phyloP scores from a whole-genome alignment of 2,329 filamentous ascomycete species.

The Pseudogymnoascus sp. region DNA sequence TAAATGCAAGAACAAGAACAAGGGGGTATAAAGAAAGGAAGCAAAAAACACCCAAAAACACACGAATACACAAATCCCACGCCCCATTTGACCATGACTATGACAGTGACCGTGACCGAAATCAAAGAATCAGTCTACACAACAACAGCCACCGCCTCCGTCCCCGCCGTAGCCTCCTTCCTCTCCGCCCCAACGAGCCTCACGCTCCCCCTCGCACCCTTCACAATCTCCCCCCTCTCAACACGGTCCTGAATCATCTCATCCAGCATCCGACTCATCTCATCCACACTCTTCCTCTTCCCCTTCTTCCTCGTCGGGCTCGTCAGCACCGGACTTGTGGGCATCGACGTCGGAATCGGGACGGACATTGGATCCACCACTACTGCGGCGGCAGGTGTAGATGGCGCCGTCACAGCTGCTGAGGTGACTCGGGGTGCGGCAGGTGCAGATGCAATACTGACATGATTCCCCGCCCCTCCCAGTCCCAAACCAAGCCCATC shows the following conservation, averaged over 20 bases:
- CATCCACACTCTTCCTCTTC: conserved; percentile 65
- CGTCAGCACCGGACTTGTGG: background rate
- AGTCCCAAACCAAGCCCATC: background rate
- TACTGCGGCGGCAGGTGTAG: conserved; percentile 6
- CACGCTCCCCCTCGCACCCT: conserved; percentile 60
- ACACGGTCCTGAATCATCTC: conserved; percentile 93
- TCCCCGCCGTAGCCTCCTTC: conserved; percentile 15
- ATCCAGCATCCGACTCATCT: conserved; percentile 88
- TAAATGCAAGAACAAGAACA: conserved; percentile 15
- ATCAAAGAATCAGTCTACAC: conserved; percentile 19
- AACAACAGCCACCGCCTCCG: conserved; percentile 14
- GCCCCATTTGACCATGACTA: conserved; percentile 24
- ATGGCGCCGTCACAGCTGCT: background rate
- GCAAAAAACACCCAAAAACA: conserved; percentile 4
- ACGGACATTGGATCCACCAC: background rate
- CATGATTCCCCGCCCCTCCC: background rate
- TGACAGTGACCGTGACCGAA: conserved; percentile 13
- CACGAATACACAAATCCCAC: conserved; percentile 14
- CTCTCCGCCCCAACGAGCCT: conserved; percentile 44
- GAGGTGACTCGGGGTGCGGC: background rate
- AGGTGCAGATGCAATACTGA: background rate
- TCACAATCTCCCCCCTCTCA: conserved; percentile 64
- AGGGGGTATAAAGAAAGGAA: conserved; percentile 12
- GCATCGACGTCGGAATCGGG: background rate
- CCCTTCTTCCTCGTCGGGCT: conserved; percentile 21